These are phyloP conservation scores for Acrodontium crateriforme DNA, from an alignment of 2,329 filamentous ascomycete species.

Conservation along the genomic window DNA sequence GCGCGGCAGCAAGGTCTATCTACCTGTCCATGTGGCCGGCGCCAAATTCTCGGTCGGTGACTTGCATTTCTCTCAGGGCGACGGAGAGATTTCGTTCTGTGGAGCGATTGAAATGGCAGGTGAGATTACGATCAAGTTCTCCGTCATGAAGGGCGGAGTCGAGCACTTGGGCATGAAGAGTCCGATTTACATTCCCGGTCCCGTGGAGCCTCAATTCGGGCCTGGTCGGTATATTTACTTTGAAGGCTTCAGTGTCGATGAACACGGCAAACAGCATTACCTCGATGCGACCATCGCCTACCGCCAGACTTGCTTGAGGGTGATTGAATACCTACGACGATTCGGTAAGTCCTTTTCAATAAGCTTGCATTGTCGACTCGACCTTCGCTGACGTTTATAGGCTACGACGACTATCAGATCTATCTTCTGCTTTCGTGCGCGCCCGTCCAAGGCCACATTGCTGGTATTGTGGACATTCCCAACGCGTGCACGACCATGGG, in stretches of 20 bases:
- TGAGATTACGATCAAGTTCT: constrained; percentile 79
- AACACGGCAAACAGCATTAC: constrained; percentile 79
- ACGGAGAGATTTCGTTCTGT: constrained; percentile 72
- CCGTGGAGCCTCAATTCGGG: constrained; percentile 77
- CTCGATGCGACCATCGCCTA: constrained; percentile 79
- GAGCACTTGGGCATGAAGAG: constrained; percentile 61
- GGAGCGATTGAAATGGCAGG: constrained; percentile 86
- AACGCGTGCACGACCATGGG: constrained; percentile 59
- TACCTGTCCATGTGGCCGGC: constrained; percentile 73
- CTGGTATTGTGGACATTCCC: constrained; percentile 52
- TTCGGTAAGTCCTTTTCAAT: constrained; percentile 45
- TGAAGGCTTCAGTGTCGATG: constrained; percentile 81
- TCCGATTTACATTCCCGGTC: constrained; percentile 74
- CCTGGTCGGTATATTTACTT: constrained; percentile 73
- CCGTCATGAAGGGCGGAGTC: constrained; percentile 71
- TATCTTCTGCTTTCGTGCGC: constrained; percentile 78
- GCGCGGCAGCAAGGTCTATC: constrained; percentile 66
- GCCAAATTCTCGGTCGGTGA: constrained; percentile 88
- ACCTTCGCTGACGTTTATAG: constrained; percentile 13
- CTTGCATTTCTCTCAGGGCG: constrained; percentile 59
- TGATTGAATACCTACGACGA: constrained; percentile 62
- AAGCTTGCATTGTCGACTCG: background rate
- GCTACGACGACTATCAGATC: constrained; percentile 59
- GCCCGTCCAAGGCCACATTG: constrained; percentile 75
- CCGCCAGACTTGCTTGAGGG: constrained; percentile 62